Percentiles rank a stretch among this genome's conserved stretches.
phyloP scores from a whole-genome alignment of 495 filamentous ascomycete species.

The Neurospora sp. region DNA sequence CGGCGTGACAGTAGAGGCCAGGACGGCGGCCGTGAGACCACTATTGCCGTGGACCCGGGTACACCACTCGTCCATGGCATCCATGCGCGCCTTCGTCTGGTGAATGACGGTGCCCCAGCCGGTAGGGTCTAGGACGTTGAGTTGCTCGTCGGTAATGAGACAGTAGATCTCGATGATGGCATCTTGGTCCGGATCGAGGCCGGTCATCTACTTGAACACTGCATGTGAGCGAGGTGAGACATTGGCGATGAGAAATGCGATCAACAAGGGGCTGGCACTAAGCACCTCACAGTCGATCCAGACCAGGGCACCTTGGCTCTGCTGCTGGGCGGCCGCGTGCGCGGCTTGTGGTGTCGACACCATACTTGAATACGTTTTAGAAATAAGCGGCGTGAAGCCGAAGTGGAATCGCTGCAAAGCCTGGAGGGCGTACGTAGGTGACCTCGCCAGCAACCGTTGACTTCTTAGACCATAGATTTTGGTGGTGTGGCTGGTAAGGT shows the following conservation, averaged over 20 bases:
- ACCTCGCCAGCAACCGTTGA: not conserved
- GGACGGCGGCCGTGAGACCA: slow-evolving; percentile 69
- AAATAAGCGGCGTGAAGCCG: not conserved
- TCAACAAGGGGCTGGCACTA: not conserved
- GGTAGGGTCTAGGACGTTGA: slow-evolving; percentile 62
- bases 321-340: not conserved
- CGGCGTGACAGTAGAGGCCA: slow-evolving; percentile 61
- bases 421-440: not conserved
- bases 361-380: not conserved
- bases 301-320: slow-evolving; percentile 46
- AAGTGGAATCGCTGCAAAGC: not conserved
- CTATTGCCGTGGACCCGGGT: slow-evolving; percentile 49
- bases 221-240: not conserved
- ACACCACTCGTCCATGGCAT: slow-evolving; percentile 63
- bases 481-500: not conserved
- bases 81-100: slow-evolving; percentile 58
- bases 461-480: not conserved
- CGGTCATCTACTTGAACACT: slow-evolving; percentile 66
- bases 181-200: slow-evolving; percentile 67
- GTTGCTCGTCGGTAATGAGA: slow-evolving; percentile 73
- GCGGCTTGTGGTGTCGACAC: not conserved
- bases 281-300: slow-evolving; percentile 86
- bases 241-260: not conserved
- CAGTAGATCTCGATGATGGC: slow-evolving; percentile 89
- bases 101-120: slow-evolving; percentile 79